phyloP scores from a whole-genome alignment of 805 yeast genomes.

The Hanseniaspora pseudoguilliermondii region DNA sequence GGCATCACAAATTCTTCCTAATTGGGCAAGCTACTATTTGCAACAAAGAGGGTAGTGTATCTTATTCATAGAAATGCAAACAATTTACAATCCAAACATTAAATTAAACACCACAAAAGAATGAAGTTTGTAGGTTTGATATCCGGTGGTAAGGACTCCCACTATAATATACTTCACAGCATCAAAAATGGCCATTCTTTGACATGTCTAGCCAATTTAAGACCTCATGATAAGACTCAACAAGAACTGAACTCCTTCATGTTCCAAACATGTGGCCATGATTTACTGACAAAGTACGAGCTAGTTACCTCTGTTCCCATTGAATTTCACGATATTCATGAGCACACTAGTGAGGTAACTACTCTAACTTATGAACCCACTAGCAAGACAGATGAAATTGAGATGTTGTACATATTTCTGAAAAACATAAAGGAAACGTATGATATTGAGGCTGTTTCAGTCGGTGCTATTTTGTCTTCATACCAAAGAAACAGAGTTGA shows the following conservation, averaged over 20 bases:
- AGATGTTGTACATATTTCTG: conserved; percentile 55
- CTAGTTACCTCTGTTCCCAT: conserved; percentile 64
- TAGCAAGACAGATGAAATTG: conserved; percentile 76
- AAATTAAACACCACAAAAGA: neutral
- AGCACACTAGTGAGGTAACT: conserved; percentile 40
- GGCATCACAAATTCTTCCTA: no score
- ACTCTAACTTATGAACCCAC: conserved; percentile 45
- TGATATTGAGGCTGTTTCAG: conserved; percentile 73
- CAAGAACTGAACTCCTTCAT: conserved; percentile 86
- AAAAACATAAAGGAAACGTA: conserved; percentile 35
- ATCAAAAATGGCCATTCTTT: conserved; percentile 74
- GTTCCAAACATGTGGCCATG: conserved; percentile 97
- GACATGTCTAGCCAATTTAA: conserved; percentile 71
- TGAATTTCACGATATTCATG: conserved; percentile 2
- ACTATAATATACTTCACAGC: conserved; percentile 79
- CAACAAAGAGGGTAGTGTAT: no score
- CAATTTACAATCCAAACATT: neutral
- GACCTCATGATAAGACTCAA: conserved; percentile 39
- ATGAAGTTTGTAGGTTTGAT: conserved; percentile 90
- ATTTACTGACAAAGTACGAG: conserved; percentile 50
- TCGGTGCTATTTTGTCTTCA: conserved; percentile 92
- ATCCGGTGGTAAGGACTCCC: conserved; percentile 94
- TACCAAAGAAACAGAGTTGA: conserved; percentile 92
- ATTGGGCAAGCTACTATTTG: neutral
- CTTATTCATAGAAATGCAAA: neutral